Percentiles rank a stretch among this genome's conserved stretches.
Evolutionary conservation across 2,329 filamentous ascomycete genomes (phyloP).

Genomic region (Trichocomaceae sp.): DNA sequence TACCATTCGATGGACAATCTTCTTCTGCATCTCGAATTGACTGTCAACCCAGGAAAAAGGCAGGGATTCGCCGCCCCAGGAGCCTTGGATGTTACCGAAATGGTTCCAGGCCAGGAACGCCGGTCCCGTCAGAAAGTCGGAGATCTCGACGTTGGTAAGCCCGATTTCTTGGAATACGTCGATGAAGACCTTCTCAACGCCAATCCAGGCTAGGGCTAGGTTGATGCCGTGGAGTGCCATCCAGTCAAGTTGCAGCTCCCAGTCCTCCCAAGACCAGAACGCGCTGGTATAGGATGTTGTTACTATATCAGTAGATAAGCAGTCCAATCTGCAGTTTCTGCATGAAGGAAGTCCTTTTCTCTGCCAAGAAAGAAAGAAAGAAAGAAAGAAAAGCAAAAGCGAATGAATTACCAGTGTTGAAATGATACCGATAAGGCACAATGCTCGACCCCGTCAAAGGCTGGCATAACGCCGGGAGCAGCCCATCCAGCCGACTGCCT

Average conservation of each 20-base stretch:
- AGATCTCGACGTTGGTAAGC: conserved; percentile 40
- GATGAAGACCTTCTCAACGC: conserved; percentile 46
- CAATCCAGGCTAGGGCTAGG: conserved; percentile 48
- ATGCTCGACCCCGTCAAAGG: conserved; percentile 37
- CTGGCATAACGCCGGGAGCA: conserved; percentile 24
- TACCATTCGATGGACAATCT: conserved; percentile 46
- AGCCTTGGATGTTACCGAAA: conserved; percentile 50
- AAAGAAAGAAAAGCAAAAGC: too few species aligned
- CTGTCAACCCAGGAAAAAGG: conserved; percentile 42
- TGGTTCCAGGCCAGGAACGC: conserved; percentile 50
- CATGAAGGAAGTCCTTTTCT: too few species aligned
- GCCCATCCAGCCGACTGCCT: conserved; percentile 34
- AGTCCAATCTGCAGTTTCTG: neutral
- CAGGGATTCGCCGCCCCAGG: conserved; percentile 41
- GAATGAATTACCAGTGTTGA: conserved; percentile 47
- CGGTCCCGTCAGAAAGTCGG: conserved; percentile 44
- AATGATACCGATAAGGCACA: conserved; percentile 46
- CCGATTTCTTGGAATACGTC: conserved; percentile 44
- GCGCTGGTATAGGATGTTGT: conserved; percentile 48
- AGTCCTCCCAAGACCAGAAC: conserved; percentile 50
- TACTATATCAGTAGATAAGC: conserved; percentile 25
- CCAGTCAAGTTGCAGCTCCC: conserved; percentile 50
- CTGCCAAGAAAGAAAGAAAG: too few species aligned
- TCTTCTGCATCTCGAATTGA: conserved; percentile 45
- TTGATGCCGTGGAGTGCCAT: conserved; percentile 48